Conservation (phyloP, 139 green algal species). For the Closterium sp. region DNA sequence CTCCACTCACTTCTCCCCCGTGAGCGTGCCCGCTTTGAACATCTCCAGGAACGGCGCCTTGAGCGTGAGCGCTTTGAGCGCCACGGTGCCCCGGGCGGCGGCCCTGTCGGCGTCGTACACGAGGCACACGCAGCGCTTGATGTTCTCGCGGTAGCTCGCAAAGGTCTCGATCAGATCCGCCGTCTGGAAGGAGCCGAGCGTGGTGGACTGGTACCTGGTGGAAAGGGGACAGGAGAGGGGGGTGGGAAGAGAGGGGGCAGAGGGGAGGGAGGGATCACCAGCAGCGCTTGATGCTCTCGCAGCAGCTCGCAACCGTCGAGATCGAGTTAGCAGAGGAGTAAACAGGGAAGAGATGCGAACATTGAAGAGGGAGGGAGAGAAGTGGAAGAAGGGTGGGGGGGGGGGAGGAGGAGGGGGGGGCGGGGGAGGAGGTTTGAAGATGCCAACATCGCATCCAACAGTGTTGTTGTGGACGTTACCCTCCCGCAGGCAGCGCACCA, state of each 20-base stretch:
- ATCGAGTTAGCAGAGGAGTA: too few relatives aligned
- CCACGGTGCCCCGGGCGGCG: constrained; percentile 51
- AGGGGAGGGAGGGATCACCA: not conserved
- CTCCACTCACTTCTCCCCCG: constrained; percentile 29
- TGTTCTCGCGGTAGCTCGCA: constrained; percentile 93
- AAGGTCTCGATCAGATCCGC: constrained; percentile 98
- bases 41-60: constrained; percentile 86
- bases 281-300: too few relatives aligned
- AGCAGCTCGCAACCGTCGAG: too few relatives aligned
- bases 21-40: constrained; percentile 59
- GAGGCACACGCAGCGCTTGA: constrained; percentile 93
- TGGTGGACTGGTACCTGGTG: constrained; percentile 76
- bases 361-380: too few relatives aligned
- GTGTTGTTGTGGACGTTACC: constrained; percentile 99
- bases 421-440: too few relatives aligned
- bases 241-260: not conserved
- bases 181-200: constrained; percentile 80
- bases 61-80: constrained; percentile 82
- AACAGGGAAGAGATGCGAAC: too few relatives aligned
- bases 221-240: not conserved
- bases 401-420: too few relatives aligned
- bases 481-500: constrained; percentile 96
- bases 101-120: constrained; percentile 83
- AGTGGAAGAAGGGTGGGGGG: too few relatives aligned
- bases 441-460: constrained; percentile 74